Base-by-base conservation (phyloP, 768 basidiomycete genomes). In the Suillus fuscotomentosus region DNA sequence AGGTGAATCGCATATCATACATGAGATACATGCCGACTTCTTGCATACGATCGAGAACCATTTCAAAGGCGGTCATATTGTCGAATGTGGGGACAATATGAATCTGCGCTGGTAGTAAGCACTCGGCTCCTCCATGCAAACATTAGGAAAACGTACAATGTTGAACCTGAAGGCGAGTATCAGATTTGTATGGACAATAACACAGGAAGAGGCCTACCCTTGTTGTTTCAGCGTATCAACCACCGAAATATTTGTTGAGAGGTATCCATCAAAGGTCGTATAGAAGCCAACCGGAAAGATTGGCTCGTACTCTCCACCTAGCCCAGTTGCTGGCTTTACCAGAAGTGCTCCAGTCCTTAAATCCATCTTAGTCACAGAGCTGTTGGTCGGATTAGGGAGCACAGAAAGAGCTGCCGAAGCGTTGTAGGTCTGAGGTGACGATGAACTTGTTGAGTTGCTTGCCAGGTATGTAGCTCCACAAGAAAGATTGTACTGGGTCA, bases 1-100 rank as follows among this genome's bases (percentile, higher is more conserved):
- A 93, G 5, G 84, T 84, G 83, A 60, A 79, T 57, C 91, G 83
- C 91, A 94, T 92, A 72, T 93, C 90, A 67, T 94, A 94, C 86
- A 93, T 92, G 62, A 93, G 80, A 70, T 89, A 94, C 11, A 75
- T n/a, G 0, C 84, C 85, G 0, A 87, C 85, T 65, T 88, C 82
- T 72, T 92, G 86, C 88, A 92, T 91, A 50, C 82, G 78, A 69
- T 91, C 87, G 8, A 92, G 70, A 34, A 91, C 85, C 57, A 79
- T 64, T 42, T 85, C 81, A 0, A 92, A 75, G 0, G 80, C 81
- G 0, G 87, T 86, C 41, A 87, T 66, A 68, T 89, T 86, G 65
- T 81, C 81, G 65, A 88, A 92, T 0, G 83, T 75, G 0, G 92
- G 91, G 5, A 91, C 77, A 2, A 89, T 88, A 69, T 94, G 92